Base-by-base conservation (phyloP, 805 yeast genomes). In the Wickerhamia fluorescens region DNA sequence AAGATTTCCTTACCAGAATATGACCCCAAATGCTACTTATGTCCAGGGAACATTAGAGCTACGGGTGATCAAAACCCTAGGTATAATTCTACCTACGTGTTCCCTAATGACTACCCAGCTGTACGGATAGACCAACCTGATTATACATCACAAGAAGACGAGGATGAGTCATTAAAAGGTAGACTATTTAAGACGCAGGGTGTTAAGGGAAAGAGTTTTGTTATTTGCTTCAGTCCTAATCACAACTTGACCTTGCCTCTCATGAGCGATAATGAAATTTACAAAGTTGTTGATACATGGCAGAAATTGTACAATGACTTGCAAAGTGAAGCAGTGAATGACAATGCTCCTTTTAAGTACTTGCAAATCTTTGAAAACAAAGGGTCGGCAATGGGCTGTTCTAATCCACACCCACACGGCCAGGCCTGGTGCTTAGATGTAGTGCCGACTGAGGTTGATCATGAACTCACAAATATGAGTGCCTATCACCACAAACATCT, bases 321-420 rank as follows among this genome's bases (percentile, higher is more conserved):
- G 21, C 51, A 66, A 23, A 37, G 37, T 9, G 66, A 67, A 37
- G 39, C 43, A 5, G 41, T 44, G 11, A 51, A 53, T n/a, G 51
- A 56, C 3, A 55, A 52, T 18, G 61, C 61, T 4, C 73, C 80
- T 17, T 71, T 49, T 47, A 64, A 65, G 37, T 78, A 80, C 52
- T 53, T 79, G 36, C 87, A 79, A 55, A 75, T 80, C 21, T 80
- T 80, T 47, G 89, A 80, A 49, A 80, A 80, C 50, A 80, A 80
- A 52, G 88, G 88, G 17, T 61, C 75, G 23, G 80, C 83, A 5
- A 80, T 80, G 88, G 88, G 88, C 22, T 80, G 88, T 46, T 78
- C 86, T 3, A 80, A 80, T 46, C 80, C 85, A 2, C 89, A 80
- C 53, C 87, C 88, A 6, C 89, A 80, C 46, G 85, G 88, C 16